A percentile compares a stretch with the other conserved stretches of the same genome.
Conservation (phyloP, 176 grass and related monocot genomes). For the Carex pumila region DNA sequence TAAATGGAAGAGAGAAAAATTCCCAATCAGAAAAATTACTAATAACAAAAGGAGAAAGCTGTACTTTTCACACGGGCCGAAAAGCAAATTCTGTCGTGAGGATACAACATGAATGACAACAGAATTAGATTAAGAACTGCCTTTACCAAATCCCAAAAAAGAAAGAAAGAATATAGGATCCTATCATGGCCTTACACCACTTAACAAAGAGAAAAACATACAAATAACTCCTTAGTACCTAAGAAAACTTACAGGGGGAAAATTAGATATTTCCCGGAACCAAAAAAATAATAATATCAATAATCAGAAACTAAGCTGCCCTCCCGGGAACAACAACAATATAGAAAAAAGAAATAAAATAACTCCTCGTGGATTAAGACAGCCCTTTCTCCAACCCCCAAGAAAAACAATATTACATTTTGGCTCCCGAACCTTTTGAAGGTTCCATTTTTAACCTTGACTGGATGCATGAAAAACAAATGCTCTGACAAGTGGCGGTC, state of each 20-base stretch:
- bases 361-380: constrained; percentile 88
- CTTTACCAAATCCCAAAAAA: constrained; percentile 9
- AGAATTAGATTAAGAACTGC: constrained; percentile 1
- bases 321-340: constrained; percentile 61
- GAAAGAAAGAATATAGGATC: constrained; percentile 12
- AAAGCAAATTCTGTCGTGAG: not conserved
- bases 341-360: constrained; percentile 34
- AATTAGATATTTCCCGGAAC: constrained; percentile 33
- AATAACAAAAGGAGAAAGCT: not conserved
- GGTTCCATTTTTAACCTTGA: constrained; percentile 25
- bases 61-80: not conserved
- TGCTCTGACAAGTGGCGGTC: constrained; percentile 27
- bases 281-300: constrained; percentile 50
- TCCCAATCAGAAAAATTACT: not conserved
- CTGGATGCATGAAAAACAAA: constrained; percentile 40
- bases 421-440: constrained; percentile 34
- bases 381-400: constrained; percentile 50
- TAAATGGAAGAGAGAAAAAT: not conserved
- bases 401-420: constrained; percentile 37
- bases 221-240: constrained; percentile 14
- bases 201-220: constrained; percentile 14
- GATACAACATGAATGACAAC: not conserved
- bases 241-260: constrained; percentile 60
- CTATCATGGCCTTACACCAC: constrained; percentile 13
- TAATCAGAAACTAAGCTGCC: constrained; percentile 51